phyloP scores from a whole-genome alignment of 2,329 filamentous ascomycete species.

The Rhynchosporium agropyri region DNA sequence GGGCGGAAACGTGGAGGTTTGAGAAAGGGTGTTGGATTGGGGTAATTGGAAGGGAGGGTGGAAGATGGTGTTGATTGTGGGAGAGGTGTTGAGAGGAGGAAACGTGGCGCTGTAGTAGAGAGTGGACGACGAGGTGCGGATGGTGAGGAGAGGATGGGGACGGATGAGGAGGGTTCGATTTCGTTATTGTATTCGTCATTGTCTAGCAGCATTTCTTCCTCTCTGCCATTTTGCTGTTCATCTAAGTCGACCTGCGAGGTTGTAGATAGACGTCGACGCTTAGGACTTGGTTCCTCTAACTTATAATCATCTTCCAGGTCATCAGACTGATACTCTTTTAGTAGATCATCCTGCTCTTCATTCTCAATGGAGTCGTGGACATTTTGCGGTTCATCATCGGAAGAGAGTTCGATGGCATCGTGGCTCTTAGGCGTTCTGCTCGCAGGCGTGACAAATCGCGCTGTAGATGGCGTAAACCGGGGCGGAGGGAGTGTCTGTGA shows the following conservation, averaged over 20 bases:
- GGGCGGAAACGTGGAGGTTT: conserved; percentile 42
- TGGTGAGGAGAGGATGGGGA: conserved; percentile 37
- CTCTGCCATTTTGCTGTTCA: conserved; percentile 12
- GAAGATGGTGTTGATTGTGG: conserved; percentile 29
- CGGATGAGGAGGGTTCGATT: conserved; percentile 28
- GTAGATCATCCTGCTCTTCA: conserved; percentile 26
- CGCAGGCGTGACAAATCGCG: conserved; percentile 38
- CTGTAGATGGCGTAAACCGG: conserved; percentile 35
- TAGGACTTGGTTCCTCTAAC: conserved; percentile 32
- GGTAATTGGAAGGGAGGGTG: conserved; percentile 8
- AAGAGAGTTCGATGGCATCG: conserved; percentile 36
- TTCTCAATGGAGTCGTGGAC: conserved; percentile 39
- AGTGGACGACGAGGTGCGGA: conserved; percentile 28
- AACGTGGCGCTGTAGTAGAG: conserved; percentile 38
- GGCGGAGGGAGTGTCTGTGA: conserved; percentile 30
- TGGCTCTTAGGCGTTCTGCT: conserved; percentile 24
- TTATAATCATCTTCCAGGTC: conserved; percentile 34
- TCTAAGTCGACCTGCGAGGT: conserved; percentile 24
- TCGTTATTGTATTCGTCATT: conserved; percentile 24
- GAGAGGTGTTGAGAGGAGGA: conserved; percentile 37
- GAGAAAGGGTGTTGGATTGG: conserved; percentile 32
- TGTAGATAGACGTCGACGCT: conserved; percentile 38
- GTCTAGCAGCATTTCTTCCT: conserved; percentile 17
- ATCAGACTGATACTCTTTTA: conserved; percentile 22
- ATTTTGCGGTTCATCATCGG: conserved; percentile 28